phyloP scores from a whole-genome alignment of 2,329 filamentous ascomycete species.

The Lizonia empirigonia region DNA sequence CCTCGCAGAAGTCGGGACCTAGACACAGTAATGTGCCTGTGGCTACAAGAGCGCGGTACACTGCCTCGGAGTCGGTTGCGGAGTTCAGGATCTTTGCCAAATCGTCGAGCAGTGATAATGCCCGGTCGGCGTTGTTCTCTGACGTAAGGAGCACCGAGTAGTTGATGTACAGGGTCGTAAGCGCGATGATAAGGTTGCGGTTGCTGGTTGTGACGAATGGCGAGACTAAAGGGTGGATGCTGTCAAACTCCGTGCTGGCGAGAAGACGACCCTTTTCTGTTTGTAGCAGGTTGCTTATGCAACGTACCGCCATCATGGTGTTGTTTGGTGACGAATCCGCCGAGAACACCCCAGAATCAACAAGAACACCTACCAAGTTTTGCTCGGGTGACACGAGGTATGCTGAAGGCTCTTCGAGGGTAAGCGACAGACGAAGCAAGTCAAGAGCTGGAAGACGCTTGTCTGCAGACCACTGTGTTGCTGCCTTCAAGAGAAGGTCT shows the following conservation, averaged over 20 bases:
- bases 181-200: conserved; percentile 80
- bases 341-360: conserved; percentile 63
- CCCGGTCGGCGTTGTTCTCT: conserved; percentile 56
- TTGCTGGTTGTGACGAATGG: conserved; percentile 64
- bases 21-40: conserved; percentile 76
- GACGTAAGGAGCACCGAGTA: conserved; percentile 72
- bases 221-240: conserved; percentile 67
- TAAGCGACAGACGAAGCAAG: conserved; percentile 80
- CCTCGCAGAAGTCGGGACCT: conserved; percentile 63
- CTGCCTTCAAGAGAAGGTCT: conserved; percentile 71
- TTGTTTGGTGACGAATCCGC: conserved; percentile 72
- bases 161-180: conserved; percentile 84
- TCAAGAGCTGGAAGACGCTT: conserved; percentile 86
- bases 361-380: conserved; percentile 66
- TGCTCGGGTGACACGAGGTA: conserved; percentile 59
- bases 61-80: conserved; percentile 78
- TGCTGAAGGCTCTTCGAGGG: conserved; percentile 68
- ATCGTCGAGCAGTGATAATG: conserved; percentile 63
- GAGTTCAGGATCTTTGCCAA: conserved; percentile 67
- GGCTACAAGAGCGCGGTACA: conserved; percentile 82
- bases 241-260: conserved; percentile 63
- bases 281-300: conserved; percentile 82
- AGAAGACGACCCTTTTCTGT: conserved; percentile 69
- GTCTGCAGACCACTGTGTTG: conserved; percentile 78
- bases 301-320: conserved; percentile 82